A percentile compares a stretch with the other conserved stretches of the same genome.
Evolutionary conservation across 23 red algal species (phyloP).

Genomic region (Cyanidioschyzon merolae): DNA sequence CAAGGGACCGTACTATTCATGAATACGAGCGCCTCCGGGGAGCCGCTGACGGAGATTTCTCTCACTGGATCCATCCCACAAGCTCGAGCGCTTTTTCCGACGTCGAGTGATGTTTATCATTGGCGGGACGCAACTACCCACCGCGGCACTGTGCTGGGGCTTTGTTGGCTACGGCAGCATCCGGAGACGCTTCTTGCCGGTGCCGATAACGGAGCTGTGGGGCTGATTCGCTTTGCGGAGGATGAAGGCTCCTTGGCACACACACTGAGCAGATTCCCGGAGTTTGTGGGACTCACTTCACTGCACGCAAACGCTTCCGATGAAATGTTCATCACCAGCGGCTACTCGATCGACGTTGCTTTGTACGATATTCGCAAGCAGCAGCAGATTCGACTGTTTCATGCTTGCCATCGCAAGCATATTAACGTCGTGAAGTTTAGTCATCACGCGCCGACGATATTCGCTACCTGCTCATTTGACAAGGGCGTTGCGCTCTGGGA

Average conservation of each 20-base stretch:
- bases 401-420: constrained; percentile 45
- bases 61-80: not conserved
- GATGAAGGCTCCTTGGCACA: not conserved
- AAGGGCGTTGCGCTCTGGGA: constrained; percentile 79
- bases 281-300: constrained; percentile 66
- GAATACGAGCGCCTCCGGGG: constrained; percentile 28
- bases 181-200: constrained; percentile 1
- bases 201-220: not conserved
- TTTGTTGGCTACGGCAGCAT: not conserved
- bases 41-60: not conserved
- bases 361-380: constrained; percentile 62
- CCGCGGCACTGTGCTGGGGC: constrained; percentile 4
- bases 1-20: constrained; percentile 54
- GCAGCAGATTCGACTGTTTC: constrained; percentile 31
- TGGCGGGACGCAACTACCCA: constrained; percentile 16
- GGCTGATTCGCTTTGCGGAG: not conserved
- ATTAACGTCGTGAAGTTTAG: constrained; percentile 94
- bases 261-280: constrained; percentile 19
- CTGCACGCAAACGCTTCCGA: constrained; percentile 60
- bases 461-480: constrained; percentile 85
- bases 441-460: constrained; percentile 51
- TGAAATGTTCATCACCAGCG: constrained; percentile 49
- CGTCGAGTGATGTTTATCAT: constrained; percentile 14
- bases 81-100: constrained; percentile 26
- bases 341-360: constrained; percentile 41